Percentiles rank a stretch among this genome's conserved stretches.
These are phyloP conservation scores for Xylariaceae sp. DNA, from an alignment of 2,329 filamentous ascomycete species.

Conservation along the genomic window DNA sequence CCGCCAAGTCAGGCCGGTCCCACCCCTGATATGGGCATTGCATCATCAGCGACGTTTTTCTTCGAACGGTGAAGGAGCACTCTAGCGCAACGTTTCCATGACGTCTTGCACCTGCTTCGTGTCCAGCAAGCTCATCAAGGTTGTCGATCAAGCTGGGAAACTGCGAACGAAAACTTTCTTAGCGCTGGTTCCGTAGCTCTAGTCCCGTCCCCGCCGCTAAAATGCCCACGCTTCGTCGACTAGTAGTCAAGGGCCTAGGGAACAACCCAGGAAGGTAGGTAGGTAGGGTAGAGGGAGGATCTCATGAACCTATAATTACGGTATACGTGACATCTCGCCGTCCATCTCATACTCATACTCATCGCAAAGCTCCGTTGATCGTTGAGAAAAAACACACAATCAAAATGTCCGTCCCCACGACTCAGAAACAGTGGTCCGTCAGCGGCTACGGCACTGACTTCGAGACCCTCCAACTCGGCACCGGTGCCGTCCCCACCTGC, in stretches of 20 bases:
- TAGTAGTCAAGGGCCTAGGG: too few species aligned
- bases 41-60: not conserved
- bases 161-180: too few species aligned
- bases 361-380: not conserved
- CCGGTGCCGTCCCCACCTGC: constrained; percentile 51
- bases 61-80: not conserved
- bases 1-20: too few species aligned
- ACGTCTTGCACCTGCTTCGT: not conserved
- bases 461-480: constrained; percentile 52
- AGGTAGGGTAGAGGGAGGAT: too few species aligned
- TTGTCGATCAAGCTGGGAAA: too few species aligned
- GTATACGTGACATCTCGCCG: not conserved
- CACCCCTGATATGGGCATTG: not conserved
- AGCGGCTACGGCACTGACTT: constrained; percentile 49
- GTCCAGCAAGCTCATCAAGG: too few species aligned
- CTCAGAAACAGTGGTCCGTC: constrained; percentile 50
- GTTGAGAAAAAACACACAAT: not conserved
- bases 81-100: not conserved
- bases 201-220: too few species aligned
- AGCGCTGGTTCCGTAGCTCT: too few species aligned
- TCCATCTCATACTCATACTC: too few species aligned
- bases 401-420: constrained; percentile 13
- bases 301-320: not conserved
- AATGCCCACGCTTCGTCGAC: too few species aligned
- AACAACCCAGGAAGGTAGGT: too few species aligned